phyloP scores from a whole-genome alignment of 2,329 filamentous ascomycete species.

The Diaporthe sp. region DNA sequence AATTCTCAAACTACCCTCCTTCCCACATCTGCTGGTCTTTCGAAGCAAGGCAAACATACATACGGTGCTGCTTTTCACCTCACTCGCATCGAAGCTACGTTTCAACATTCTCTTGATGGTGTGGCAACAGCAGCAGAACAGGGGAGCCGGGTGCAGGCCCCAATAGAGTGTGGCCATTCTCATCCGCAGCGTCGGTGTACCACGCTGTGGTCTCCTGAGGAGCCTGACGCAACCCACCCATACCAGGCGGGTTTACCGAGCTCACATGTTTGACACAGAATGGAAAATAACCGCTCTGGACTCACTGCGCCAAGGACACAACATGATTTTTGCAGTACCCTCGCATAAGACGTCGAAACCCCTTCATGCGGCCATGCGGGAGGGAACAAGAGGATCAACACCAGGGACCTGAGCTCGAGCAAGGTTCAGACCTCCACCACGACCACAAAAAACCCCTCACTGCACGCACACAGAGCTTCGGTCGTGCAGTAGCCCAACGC shows the following conservation, averaged over 20 bases:
- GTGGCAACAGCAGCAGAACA: not conserved
- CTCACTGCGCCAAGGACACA: not conserved
- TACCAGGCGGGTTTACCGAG: not conserved
- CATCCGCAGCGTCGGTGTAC: not conserved
- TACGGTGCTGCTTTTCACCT: not conserved
- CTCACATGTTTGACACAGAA: not conserved
- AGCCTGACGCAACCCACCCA: not conserved
- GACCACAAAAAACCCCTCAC: not conserved
- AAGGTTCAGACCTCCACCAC: slow-evolving; percentile 14
- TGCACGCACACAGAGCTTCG: not conserved
- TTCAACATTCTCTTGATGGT: not conserved
- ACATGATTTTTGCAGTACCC: no score
- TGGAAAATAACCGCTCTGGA: not conserved
- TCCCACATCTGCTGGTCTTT: not conserved
- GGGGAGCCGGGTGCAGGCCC: not conserved
- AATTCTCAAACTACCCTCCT: not conserved
- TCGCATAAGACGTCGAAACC: not conserved
- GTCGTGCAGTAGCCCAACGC: not conserved
- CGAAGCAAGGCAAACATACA: not conserved
- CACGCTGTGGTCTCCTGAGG: not conserved
- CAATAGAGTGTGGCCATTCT: not conserved
- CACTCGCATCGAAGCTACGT: not conserved
- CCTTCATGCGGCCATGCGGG: not conserved
- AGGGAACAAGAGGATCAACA: not conserved
- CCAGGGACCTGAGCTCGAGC: slow-evolving; percentile 5